Conservation (phyloP, 2,329 filamentous ascomycete genomes). For the Cercospora sojina region DNA sequence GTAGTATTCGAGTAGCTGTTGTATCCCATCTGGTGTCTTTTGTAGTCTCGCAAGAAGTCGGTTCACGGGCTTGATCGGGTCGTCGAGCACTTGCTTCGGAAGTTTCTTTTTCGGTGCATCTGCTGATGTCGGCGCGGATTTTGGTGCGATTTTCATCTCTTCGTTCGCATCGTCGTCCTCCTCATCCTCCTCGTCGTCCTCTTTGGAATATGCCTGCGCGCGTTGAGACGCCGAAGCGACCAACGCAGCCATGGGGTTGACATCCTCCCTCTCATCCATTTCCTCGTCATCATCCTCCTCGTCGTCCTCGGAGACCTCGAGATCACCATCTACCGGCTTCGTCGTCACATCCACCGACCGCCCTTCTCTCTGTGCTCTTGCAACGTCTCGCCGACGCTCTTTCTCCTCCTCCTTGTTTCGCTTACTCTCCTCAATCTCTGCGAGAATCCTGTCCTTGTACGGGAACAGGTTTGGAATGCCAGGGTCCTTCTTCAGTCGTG, state of each 20-base stretch:
- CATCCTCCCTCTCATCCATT: conserved; percentile 62
- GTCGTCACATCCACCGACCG: conserved; percentile 41
- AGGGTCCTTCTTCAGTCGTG: conserved; percentile 93
- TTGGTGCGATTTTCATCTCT: conserved; percentile 6
- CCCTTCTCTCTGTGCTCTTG: conserved; percentile 48
- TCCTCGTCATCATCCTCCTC: conserved; percentile 57
- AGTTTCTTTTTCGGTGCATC: conserved; percentile 63
- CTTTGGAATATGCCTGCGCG: conserved; percentile 65
- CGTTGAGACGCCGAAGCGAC: conserved; percentile 78
- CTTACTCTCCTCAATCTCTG: conserved; percentile 89
- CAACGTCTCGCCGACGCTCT: conserved; percentile 67
- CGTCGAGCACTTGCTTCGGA: conserved; percentile 89
- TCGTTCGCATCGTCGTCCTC: conserved; percentile 51
- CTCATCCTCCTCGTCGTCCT: conserved; percentile 59
- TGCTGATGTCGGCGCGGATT: conserved; percentile 8
- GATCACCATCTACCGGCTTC: conserved; percentile 53
- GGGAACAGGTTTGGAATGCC: conserved; percentile 97
- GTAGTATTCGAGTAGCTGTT: conserved; percentile 80
- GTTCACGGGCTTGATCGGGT: conserved; percentile 82
- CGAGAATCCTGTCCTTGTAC: conserved; percentile 92
- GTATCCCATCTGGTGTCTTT: conserved; percentile 67
- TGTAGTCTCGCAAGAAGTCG: conserved; percentile 81
- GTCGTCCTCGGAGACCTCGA: conserved; percentile 49
- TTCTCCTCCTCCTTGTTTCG: conserved; percentile 77
- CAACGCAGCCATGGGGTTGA: conserved; percentile 90